phyloP scores from a whole-genome alignment of 2,329 filamentous ascomycete species.

The Graphilbum ipis-grandicollis region DNA sequence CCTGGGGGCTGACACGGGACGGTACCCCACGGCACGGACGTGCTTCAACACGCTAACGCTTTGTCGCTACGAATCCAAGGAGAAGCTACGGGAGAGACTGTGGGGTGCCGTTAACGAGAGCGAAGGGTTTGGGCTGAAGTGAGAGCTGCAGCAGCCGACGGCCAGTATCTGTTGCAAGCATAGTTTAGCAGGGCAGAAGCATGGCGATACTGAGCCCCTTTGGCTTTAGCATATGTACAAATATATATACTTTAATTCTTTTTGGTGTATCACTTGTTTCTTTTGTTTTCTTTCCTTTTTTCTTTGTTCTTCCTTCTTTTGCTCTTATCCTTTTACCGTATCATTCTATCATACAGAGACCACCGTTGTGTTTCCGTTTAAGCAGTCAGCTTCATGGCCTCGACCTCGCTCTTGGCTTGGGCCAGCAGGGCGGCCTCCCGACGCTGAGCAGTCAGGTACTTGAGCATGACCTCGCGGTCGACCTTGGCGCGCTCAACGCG shows the following conservation, averaged over 20 bases:
- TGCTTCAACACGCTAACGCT: conserved; percentile 79
- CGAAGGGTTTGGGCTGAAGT: conserved; percentile 84
- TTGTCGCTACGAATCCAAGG: conserved; percentile 50
- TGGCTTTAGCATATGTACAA: background rate
- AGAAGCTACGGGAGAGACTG: conserved; percentile 52
- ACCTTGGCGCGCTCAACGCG: conserved; percentile 35
- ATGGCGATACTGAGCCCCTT: no score
- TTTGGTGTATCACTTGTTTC: background rate
- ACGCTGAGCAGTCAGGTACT: conserved; percentile 37
- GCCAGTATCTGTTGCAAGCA: no score
- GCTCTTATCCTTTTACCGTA: no score
- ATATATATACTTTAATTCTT: background rate
- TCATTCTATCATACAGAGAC: no score
- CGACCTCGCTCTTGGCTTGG: conserved; percentile 33
- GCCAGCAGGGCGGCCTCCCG: conserved; percentile 42
- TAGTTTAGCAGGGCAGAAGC: no score
- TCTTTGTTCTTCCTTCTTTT: background rate
- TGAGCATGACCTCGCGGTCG: conserved; percentile 36
- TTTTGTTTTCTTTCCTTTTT: background rate
- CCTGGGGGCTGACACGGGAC: conserved; percentile 53
- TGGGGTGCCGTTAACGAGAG: conserved; percentile 83
- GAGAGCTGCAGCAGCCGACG: conserved; percentile 4
- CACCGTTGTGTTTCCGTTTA: background rate
- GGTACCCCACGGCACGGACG: conserved; percentile 74
- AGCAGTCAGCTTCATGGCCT: conserved; percentile 20